phyloP scores from a whole-genome alignment of 1,139 yeast species.

The Barnettozyma hawaiiensis region DNA sequence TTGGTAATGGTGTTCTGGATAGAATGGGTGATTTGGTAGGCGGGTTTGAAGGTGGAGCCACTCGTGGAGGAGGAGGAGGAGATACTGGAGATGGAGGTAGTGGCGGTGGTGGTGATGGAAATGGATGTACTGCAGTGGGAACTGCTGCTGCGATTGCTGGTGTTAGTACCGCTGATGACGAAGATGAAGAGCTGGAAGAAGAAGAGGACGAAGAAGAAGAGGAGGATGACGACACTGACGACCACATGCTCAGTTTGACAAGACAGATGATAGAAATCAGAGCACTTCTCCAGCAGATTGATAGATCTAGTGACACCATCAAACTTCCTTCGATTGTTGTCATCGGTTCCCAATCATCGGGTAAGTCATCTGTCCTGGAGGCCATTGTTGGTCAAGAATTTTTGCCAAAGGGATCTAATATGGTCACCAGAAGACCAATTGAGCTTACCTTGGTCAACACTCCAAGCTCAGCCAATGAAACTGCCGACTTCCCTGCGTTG shows the following conservation, averaged over 20 bases:
- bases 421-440: conserved; percentile 95
- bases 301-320: conserved; percentile 64
- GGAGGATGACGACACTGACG: conserved; percentile 52
- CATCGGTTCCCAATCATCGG: conserved; percentile 95
- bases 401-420: conserved; percentile 87
- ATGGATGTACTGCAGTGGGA: conserved; percentile 32
- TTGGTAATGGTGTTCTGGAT: conserved; percentile 35
- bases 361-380: conserved; percentile 91
- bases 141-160: conserved; percentile 36
- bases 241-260: conserved; percentile 79
- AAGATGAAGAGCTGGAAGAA: conserved; percentile 30
- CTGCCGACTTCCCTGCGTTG: conserved; percentile 91
- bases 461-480: conserved; percentile 74
- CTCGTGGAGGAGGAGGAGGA: conserved; percentile 25
- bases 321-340: conserved; percentile 94
- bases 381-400: conserved; percentile 93
- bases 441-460: conserved; percentile 88
- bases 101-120: conserved; percentile 30
- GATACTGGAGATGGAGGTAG: conserved; percentile 26
- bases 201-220: conserved; percentile 35
- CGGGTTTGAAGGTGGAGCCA: conserved; percentile 24
- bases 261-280: conserved; percentile 96
- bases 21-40: conserved; percentile 24
- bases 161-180: conserved; percentile 25
- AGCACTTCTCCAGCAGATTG: conserved; percentile 68